Evolutionary conservation across 2,329 filamentous ascomycete genomes (phyloP).

Genomic region (Paramyrothecium sp.): DNA sequence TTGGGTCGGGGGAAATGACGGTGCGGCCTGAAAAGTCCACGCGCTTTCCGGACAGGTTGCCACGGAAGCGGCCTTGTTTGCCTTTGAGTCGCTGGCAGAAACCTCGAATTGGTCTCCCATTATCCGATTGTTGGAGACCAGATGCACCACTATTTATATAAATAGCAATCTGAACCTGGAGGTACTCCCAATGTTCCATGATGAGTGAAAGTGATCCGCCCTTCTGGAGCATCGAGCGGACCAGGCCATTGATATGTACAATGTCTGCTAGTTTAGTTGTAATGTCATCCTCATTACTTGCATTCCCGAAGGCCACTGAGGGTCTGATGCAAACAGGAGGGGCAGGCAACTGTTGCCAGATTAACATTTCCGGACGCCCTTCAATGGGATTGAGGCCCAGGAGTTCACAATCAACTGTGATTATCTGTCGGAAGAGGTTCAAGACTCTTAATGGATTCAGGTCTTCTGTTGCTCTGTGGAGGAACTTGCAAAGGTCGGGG

Average conservation of each 20-base stretch:
- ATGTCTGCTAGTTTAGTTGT: conserved; percentile 98
- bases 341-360: conserved; percentile 95
- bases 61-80: conserved; percentile 95
- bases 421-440: conserved; percentile 88
- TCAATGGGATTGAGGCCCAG: conserved; percentile 84
- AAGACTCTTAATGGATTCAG: conserved; percentile 85
- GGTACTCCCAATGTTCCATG: conserved; percentile 98
- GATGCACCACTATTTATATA: conserved; percentile 98
- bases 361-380: conserved; percentile 90
- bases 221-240: conserved; percentile 77
- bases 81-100: conserved; percentile 97
- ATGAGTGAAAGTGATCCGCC: conserved; percentile 84
- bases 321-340: conserved; percentile 93
- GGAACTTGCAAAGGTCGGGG: conserved; percentile 82
- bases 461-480: conserved; percentile 91
- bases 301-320: conserved; percentile 87
- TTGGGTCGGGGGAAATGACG: conserved; percentile 96
- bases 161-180: conserved; percentile 93
- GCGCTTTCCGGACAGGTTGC: conserved; percentile 95
- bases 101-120: conserved; percentile 85
- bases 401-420: conserved; percentile 82
- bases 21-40: conserved; percentile 97
- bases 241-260: conserved; percentile 84
- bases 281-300: conserved; percentile 93
- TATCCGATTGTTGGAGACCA: conserved; percentile 80